Evolutionary conservation across 2,329 filamentous ascomycete genomes (phyloP).

Genomic region (Xylariaceae sp.): DNA sequence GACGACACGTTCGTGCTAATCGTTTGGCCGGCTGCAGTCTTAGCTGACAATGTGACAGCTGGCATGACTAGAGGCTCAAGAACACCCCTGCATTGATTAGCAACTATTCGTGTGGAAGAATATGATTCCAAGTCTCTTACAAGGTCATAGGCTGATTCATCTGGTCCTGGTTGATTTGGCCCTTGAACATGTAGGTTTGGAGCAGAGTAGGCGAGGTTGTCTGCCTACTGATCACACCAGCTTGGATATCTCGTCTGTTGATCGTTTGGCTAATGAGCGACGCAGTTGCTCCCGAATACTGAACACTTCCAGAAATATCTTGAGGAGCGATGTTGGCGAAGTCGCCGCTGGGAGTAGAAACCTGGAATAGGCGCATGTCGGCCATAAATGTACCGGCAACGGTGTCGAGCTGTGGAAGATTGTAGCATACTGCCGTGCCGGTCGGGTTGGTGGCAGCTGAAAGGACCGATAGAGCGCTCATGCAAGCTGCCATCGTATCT

Average conservation of each 20-base stretch:
- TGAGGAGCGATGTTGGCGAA: constrained; percentile 49
- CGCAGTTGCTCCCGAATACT: constrained; percentile 51
- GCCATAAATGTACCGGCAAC: constrained; percentile 68
- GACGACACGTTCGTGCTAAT: constrained; percentile 63
- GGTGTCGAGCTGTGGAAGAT: constrained; percentile 67
- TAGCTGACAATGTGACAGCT: constrained; percentile 61
- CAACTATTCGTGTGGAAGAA: constrained; percentile 1
- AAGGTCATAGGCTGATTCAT: constrained; percentile 54
- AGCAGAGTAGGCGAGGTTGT: constrained; percentile 37
- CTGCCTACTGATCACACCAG: constrained; percentile 14
- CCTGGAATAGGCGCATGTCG: constrained; percentile 69
- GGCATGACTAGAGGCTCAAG: constrained; percentile 64
- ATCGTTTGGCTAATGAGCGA: constrained; percentile 34
- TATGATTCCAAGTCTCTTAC: constrained; percentile 52
- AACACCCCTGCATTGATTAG: constrained; percentile 38
- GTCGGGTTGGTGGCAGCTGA: constrained; percentile 64
- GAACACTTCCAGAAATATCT: constrained; percentile 51
- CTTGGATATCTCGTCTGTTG: background rate
- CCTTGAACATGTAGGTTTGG: constrained; percentile 65
- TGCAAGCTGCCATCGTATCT: constrained; percentile 56
- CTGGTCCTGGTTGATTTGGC: constrained; percentile 57
- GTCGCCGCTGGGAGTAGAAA: constrained; percentile 53
- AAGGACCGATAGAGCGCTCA: constrained; percentile 48
- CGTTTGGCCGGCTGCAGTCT: constrained; percentile 42
- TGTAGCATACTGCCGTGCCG: constrained; percentile 79